phyloP scores from a whole-genome alignment of 306 rosid genomes.

The Gynostemma pentaphyllum region DNA sequence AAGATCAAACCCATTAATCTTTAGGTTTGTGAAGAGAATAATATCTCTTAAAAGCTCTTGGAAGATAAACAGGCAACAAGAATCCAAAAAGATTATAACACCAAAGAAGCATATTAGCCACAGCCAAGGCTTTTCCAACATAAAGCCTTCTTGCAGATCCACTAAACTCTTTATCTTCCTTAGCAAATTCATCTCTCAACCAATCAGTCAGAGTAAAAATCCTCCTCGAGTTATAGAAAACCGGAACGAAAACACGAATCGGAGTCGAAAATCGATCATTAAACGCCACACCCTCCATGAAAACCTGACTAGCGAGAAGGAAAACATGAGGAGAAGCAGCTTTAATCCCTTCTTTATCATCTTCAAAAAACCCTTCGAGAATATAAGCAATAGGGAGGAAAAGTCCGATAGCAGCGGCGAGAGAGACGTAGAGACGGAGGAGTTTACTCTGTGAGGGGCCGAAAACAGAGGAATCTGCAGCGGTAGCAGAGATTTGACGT shows the following conservation, averaged over 20 bases:
- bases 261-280: constrained; percentile 46
- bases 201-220: constrained; percentile 58
- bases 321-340: constrained; percentile 88
- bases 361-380: constrained; percentile 50
- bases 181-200: constrained; percentile 60
- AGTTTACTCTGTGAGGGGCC: constrained; percentile 33
- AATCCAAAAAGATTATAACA: constrained; percentile 84
- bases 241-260: constrained; percentile 70
- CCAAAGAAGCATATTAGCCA: constrained; percentile 84
- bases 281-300: constrained; percentile 75
- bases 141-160: constrained; percentile 40
- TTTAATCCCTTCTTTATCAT: constrained; percentile 67
- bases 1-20: too few relatives aligned
- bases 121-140: constrained; percentile 62
- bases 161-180: constrained; percentile 21
- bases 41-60: constrained; percentile 63
- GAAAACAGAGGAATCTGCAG: constrained; percentile 30
- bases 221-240: constrained; percentile 63
- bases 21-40: constrained; percentile 31
- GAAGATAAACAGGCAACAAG: constrained; percentile 81
- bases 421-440: constrained; percentile 37
- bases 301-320: constrained; percentile 67
- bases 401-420: constrained; percentile 56
- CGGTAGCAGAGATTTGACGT: not conserved
- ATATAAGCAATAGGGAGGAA: constrained; percentile 62